phyloP scores from a whole-genome alignment of 306 rosid genomes.

The Adenanthera pavonina region DNA sequence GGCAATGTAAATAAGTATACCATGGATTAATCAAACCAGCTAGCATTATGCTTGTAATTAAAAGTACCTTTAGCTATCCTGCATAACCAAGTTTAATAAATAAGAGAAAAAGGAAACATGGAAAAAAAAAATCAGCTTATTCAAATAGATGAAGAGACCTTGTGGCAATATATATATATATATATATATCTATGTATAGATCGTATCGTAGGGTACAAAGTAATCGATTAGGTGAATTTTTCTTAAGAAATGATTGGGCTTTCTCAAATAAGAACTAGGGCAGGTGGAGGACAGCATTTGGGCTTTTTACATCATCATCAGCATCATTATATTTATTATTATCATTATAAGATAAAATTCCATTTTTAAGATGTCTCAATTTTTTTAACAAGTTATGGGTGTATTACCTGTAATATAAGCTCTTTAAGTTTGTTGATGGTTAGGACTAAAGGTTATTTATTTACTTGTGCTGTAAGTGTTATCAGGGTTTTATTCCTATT shows the following conservation, averaged over 20 bases:
- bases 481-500: neutral
- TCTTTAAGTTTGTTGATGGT: neutral
- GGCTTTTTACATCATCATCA: too few relatives aligned
- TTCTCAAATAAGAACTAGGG: too few relatives aligned
- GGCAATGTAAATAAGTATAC: neutral
- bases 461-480: neutral
- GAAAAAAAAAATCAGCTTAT: neutral
- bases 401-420: constrained; percentile 7
- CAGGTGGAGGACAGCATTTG: too few relatives aligned
- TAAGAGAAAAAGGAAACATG: neutral
- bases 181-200: too few relatives aligned
- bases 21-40: neutral
- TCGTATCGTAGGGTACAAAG: too few relatives aligned
- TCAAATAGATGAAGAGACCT: neutral
- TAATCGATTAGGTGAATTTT: too few relatives aligned
- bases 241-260: too few relatives aligned
- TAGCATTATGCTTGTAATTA: neutral
- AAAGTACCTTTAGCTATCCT: too few relatives aligned
- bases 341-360: too few relatives aligned
- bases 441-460: neutral
- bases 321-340: too few relatives aligned
- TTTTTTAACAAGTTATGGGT: neutral
- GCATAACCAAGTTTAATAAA: neutral
- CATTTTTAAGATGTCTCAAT: too few relatives aligned
- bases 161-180: too few relatives aligned